Evolutionary conservation across 2,329 filamentous ascomycete genomes (phyloP).

Genomic region (Calonectria pteridis): DNA sequence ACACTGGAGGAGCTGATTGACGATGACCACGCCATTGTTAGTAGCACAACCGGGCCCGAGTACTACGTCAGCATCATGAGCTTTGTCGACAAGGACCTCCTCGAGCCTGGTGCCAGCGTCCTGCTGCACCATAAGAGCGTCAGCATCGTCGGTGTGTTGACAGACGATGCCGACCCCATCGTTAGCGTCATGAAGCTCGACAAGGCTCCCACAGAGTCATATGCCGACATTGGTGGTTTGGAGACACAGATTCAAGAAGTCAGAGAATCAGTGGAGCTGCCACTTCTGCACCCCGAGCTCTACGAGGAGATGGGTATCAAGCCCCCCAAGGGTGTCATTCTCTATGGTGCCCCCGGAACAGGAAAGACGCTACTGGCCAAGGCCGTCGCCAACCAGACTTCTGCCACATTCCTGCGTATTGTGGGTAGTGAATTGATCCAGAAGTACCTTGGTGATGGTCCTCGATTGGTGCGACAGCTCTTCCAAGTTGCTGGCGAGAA

Average conservation of each 20-base stretch:
- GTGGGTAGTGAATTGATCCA: conserved; percentile 98
- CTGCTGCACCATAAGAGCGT: conserved; percentile 97
- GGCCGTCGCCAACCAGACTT: conserved; percentile 98
- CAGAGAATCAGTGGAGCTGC: conserved; percentile 94
- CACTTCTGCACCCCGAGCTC: conserved; percentile 92
- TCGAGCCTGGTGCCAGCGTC: conserved; percentile 96
- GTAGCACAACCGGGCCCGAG: conserved; percentile 95
- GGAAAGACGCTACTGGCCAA: conserved; percentile 97
- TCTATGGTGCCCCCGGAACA: conserved; percentile 96
- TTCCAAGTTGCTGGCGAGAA: conserved; percentile 98
- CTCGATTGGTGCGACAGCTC: conserved; percentile 92
- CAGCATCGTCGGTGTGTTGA: conserved; percentile 96
- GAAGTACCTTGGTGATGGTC: conserved; percentile 97
- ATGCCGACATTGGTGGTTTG: conserved; percentile 97
- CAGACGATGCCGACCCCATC: conserved; percentile 93
- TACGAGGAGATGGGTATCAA: conserved; percentile 99
- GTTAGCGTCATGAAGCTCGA: conserved; percentile 99
- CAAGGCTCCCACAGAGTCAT: conserved; percentile 97
- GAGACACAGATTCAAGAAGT: conserved; percentile 98
- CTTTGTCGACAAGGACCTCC: conserved; percentile 97
- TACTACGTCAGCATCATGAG: conserved; percentile 99
- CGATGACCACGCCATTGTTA: conserved; percentile 98
- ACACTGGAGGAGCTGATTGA: conserved; percentile 99
- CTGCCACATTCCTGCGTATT: conserved; percentile 96
- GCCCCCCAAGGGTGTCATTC: conserved; percentile 98